These are phyloP conservation scores for Tetracladium marchalianum DNA, from an alignment of 495 filamentous ascomycete species.

Conservation along the genomic window DNA sequence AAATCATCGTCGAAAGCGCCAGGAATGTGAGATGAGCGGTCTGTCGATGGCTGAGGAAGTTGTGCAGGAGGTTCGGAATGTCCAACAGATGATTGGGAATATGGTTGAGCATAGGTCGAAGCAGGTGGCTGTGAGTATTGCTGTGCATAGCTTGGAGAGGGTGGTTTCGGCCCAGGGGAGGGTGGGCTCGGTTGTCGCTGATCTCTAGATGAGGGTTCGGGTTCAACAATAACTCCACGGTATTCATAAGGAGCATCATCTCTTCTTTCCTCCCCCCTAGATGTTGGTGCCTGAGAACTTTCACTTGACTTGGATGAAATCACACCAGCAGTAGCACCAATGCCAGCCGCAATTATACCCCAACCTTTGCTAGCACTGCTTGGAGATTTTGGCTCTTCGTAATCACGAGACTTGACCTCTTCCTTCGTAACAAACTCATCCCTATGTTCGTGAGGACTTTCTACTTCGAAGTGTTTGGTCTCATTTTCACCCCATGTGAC, in stretches of 20 bases:
- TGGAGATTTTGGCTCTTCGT: conserved; percentile 3
- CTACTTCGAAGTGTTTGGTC: conserved; percentile 49
- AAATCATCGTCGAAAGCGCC: conserved; percentile 48
- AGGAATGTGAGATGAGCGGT: conserved; percentile 27
- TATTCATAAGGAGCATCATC: conserved; percentile 16
- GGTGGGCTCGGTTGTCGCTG: conserved; percentile 22
- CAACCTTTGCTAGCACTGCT: conserved; percentile 16
- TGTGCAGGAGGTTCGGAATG: conserved; percentile 1
- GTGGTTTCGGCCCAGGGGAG: conserved; percentile 28
- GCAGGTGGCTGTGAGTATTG: no score
- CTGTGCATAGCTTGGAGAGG: conserved; percentile 17
- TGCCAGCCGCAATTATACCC: conserved; percentile 30
- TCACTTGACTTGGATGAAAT: conserved; percentile 19
- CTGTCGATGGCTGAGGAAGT: conserved; percentile 10
- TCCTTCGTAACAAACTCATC: conserved; percentile 13
- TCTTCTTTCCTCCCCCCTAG: conserved; percentile 15
- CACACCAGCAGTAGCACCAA: conserved; percentile 21
- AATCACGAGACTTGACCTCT: conserved; percentile 13
- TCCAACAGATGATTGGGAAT: no score
- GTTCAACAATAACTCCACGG: conserved; percentile 7
- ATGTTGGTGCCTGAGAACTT: conserved; percentile 10
- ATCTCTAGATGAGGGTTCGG: conserved; percentile 8
- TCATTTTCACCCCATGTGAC: conserved; percentile 53
- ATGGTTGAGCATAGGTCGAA: background rate
- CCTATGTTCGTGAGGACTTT: conserved; percentile 33